These are phyloP conservation scores for Salmacisia buchloeana DNA, from an alignment of 1,284 basidiomycete genomes.

Conservation along the genomic window DNA sequence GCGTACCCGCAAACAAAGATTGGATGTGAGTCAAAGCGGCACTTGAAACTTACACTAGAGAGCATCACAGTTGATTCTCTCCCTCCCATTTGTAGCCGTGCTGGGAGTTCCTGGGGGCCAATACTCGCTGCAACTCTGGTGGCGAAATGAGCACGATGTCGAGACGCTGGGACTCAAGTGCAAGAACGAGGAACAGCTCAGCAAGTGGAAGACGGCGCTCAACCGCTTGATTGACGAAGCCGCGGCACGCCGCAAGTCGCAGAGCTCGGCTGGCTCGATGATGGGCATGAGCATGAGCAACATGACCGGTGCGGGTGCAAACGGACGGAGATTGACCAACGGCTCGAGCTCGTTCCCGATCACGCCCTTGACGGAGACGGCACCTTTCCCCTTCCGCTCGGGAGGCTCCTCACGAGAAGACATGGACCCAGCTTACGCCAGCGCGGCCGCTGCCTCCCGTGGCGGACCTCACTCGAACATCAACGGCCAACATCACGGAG, in stretches of 20 bases:
- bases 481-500: neutral
- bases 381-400: conserved; percentile 15
- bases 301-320: conserved; percentile 34
- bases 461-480: too few relatives aligned
- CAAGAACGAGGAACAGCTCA: conserved; percentile 83
- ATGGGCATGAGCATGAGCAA: conserved; percentile 16
- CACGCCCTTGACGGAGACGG: conserved; percentile 35
- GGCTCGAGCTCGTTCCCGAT: conserved; percentile 35
- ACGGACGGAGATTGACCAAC: conserved; percentile 30
- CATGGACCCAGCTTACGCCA: conserved; percentile 2
- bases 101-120: conserved; percentile 26
- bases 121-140: conserved; percentile 70
- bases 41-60: too few relatives aligned
- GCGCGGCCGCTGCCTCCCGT: neutral
- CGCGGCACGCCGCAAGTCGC: conserved; percentile 20
- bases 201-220: conserved; percentile 83
- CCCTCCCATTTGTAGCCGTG: too few relatives aligned
- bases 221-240: conserved; percentile 71
- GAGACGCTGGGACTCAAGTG: conserved; percentile 93
- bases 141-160: conserved; percentile 80
- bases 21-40: neutral
- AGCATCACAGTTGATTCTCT: too few relatives aligned
- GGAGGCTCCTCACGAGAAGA: neutral
- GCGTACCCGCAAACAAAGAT: conserved; percentile 53
- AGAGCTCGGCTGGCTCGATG: conserved; percentile 1